A percentile compares a stretch with the other conserved stretches of the same genome.
Evolutionary conservation across 164 flowering plant species (phyloP).

Genomic region (Vitis riparia): DNA sequence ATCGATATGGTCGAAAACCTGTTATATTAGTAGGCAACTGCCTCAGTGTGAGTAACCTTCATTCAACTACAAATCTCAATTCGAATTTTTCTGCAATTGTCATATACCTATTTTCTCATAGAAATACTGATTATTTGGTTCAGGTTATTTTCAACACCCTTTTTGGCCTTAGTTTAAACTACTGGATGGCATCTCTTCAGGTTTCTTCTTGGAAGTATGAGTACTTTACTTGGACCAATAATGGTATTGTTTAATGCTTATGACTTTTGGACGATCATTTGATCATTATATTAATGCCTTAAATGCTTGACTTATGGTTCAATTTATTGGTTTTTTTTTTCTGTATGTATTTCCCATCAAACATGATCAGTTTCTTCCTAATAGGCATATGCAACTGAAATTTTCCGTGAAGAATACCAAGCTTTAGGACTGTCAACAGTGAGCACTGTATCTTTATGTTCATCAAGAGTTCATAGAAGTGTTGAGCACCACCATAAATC

Average conservation of each 20-base stretch:
- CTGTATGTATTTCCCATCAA: neutral
- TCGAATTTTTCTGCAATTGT: neutral
- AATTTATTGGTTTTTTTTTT: neutral
- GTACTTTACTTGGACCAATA: conserved; percentile 77
- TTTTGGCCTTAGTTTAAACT: conserved; percentile 73
- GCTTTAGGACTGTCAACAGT: conserved; percentile 70
- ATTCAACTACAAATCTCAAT: neutral
- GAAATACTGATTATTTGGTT: conserved; percentile 1
- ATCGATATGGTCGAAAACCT: conserved; percentile 85
- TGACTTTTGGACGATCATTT: neutral
- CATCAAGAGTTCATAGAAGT: neutral
- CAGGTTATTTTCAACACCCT: conserved; percentile 80
- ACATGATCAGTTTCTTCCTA: neutral
- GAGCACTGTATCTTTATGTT: conserved; percentile 20
- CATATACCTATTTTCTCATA: neutral
- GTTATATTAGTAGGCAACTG: conserved; percentile 57
- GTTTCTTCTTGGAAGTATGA: conserved; percentile 71
- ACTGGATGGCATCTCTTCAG: conserved; percentile 76
- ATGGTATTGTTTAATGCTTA: conserved; percentile 37
- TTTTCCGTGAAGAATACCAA: conserved; percentile 61
- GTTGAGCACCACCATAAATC: neutral
- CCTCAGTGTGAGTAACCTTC: conserved; percentile 57
- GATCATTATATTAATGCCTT: neutral
- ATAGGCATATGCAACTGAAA: conserved; percentile 75
- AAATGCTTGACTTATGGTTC: neutral